Evolutionary conservation across 352 stramenopile genomes (phyloP), one percentile per base, ranked within the genome.

Genomic region (Globisporangium viniferum): DNA sequence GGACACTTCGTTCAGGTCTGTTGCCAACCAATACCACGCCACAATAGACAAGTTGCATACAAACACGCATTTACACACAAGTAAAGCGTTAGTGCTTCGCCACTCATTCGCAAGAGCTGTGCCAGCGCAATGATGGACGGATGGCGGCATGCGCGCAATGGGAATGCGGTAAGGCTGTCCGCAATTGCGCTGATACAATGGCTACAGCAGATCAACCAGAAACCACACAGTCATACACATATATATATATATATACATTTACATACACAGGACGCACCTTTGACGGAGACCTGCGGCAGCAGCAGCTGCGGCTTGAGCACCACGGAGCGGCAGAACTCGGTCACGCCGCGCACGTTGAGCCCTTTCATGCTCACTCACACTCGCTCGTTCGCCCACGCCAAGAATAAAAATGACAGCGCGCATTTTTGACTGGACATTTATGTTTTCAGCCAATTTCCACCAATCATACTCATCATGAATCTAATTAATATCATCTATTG

Each of bases 1-100:
- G 7, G 84, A 84, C 53, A 95, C 79, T 24, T 95, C 86, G n/a
- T 87, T 91, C 66, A 95, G 64, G 72, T 94, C 88, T 94, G 44
- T 39, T 55, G 27, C 8, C 12, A 51, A 51, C 3, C 12, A 51
- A 51, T 10, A 51, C 5, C 44, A 51, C 44, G 18, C 2, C 31
- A 46, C 14, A 66, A 5, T 24, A 64, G 24, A 4, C 15, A 18
- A 29, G 7, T 8, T 18, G 51, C 51, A 36, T 12, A 35, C 51
- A 9, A 6, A 18, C 53, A 59, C 27, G 22, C 8, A 14, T 27
- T 24, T 27, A 57, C 29, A 33, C 20, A 59, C 57, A 36, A 24
- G n/a, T 7, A 12, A 46, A 48, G 6, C 57, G 22, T 24, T 12
- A 59, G 10, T 29, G 20, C 5, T 4, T 49, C 56, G 29, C 20